Conservation (phyloP, 805 yeast genomes). For the Starmera quercuum region DNA sequence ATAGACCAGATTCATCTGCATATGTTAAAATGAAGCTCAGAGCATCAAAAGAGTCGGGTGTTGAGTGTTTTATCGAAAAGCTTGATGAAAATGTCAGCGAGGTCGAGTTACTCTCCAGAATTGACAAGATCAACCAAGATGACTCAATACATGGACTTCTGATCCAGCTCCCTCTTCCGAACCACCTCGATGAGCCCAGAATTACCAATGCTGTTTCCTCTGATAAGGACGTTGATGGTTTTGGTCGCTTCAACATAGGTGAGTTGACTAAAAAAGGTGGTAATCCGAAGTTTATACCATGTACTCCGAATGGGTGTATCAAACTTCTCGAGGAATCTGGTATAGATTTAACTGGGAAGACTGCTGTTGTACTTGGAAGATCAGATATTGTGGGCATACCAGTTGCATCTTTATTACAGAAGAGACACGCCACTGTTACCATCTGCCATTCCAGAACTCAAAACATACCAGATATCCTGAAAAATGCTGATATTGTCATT, state of each 20-base stretch:
- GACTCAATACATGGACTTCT: constrained; percentile 60
- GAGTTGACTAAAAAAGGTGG: constrained; percentile 72
- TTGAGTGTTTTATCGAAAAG: constrained; percentile 52
- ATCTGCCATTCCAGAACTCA: constrained; percentile 62
- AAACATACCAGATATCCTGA: constrained; percentile 41
- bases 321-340: constrained; percentile 52
- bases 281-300: constrained; percentile 63
- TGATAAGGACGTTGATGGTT: constrained; percentile 78
- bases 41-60: constrained; percentile 67
- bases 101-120: constrained; percentile 43
- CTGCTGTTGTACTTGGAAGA: constrained; percentile 81
- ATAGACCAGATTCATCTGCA: constrained; percentile 71
- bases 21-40: constrained; percentile 75
- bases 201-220: constrained; percentile 61
- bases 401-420: constrained; percentile 60
- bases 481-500: constrained; percentile 66
- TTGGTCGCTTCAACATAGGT: constrained; percentile 71
- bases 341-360: constrained; percentile 50
- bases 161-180: constrained; percentile 73
- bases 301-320: constrained; percentile 80
- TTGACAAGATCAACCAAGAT: constrained; percentile 51
- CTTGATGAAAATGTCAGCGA: constrained; percentile 52
- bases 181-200: constrained; percentile 57
- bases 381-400: constrained; percentile 86
- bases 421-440: constrained; percentile 71